These are phyloP conservation scores for Cicer pinnatifidum DNA, from an alignment of 306 rosid genomes.

Conservation along the genomic window DNA sequence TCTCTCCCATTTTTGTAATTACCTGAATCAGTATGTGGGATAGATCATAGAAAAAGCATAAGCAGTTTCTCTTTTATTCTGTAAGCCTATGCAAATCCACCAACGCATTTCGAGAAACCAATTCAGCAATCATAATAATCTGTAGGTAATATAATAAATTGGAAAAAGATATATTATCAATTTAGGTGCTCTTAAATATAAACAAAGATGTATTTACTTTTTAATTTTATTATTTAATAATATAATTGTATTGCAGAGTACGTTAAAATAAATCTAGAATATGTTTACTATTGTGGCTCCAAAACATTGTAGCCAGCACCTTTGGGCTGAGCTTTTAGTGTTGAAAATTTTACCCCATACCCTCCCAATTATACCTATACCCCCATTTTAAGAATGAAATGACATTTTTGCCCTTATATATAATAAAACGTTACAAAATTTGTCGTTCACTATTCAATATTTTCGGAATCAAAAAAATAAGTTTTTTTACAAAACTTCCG, in stretches of 20 bases:
- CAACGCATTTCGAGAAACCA: neutral
- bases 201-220: neutral
- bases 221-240: too few relatives aligned
- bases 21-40: constrained; percentile 45
- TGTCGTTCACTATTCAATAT: too few relatives aligned
- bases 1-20: constrained; percentile 13
- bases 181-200: neutral
- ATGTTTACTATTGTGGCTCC: neutral
- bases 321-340: too few relatives aligned
- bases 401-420: too few relatives aligned
- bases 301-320: too few relatives aligned
- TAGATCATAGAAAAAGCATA: constrained; percentile 32
- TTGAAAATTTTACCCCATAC: too few relatives aligned
- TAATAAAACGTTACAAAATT: too few relatives aligned
- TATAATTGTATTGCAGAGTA: too few relatives aligned
- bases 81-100: constrained; percentile 16
- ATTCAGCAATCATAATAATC: constrained; percentile 19
- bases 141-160: neutral
- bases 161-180: constrained; percentile 4
- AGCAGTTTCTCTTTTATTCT: neutral
- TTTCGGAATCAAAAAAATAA: too few relatives aligned
- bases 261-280: neutral
- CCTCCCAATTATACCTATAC: too few relatives aligned
- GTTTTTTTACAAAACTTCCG: too few relatives aligned
- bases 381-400: too few relatives aligned